phyloP scores from a whole-genome alignment of 2,329 filamentous ascomycete species.

The Aureobasidium mangrovei region DNA sequence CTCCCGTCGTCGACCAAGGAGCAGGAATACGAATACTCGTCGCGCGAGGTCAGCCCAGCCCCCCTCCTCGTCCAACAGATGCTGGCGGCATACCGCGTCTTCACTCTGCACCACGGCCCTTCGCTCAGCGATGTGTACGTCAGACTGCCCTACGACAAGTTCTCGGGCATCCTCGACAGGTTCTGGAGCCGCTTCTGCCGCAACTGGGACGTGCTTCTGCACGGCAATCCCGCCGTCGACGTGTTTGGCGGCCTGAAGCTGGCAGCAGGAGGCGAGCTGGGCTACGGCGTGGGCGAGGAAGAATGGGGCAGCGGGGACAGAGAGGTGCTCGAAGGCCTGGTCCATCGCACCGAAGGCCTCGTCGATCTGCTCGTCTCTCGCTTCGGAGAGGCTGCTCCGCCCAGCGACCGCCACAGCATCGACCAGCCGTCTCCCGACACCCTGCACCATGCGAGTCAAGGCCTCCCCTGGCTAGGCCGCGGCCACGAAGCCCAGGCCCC shows the following conservation, averaged over 20 bases:
- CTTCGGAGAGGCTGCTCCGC: constrained; percentile 53
- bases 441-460: constrained; percentile 16
- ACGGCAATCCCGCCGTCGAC: constrained; percentile 75
- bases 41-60: constrained; percentile 79
- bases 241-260: constrained; percentile 80
- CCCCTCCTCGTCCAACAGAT: constrained; percentile 72
- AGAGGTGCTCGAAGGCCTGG: constrained; percentile 85
- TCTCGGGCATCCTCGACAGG: constrained; percentile 61
- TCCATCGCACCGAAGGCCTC: constrained; percentile 69
- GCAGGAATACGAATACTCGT: constrained; percentile 61
- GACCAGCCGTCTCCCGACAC: neutral
- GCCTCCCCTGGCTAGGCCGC: constrained; percentile 60
- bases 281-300: constrained; percentile 90
- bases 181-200: constrained; percentile 68
- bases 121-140: constrained; percentile 63
- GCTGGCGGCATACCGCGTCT: constrained; percentile 70
- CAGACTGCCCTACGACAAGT: constrained; percentile 55
- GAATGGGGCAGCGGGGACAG: constrained; percentile 88
- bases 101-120: constrained; percentile 77
- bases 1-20: constrained; percentile 42
- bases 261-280: constrained; percentile 81
- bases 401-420: constrained; percentile 20
- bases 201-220: constrained; percentile 79
- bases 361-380: constrained; percentile 81
- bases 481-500: constrained; percentile 58